Conservation (phyloP, 129 eudicot genomes). For the Heracleum sosnowskyi region DNA sequence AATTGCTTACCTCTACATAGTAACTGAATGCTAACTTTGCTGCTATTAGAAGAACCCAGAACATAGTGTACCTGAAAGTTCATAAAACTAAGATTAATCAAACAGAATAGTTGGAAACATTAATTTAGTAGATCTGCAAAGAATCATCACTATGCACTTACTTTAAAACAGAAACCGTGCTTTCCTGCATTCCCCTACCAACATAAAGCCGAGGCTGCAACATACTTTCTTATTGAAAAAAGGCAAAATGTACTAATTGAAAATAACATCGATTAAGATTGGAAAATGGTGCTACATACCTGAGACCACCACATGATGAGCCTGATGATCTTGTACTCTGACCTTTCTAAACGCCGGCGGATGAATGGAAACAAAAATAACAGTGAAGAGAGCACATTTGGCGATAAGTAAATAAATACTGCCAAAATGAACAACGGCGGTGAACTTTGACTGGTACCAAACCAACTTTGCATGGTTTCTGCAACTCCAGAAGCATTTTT, state of each 20-base stretch:
- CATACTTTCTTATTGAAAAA: constrained; percentile 8
- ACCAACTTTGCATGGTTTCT: constrained; percentile 73
- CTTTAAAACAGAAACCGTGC: constrained; percentile 68
- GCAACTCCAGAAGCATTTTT: constrained; percentile 64
- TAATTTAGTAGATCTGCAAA: constrained; percentile 4
- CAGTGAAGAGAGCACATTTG: constrained; percentile 75
- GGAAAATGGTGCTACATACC: constrained; percentile 29
- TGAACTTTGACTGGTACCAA: constrained; percentile 50
- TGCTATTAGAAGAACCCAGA: constrained; percentile 67
- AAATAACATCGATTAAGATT: neutral
- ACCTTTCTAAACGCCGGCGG: constrained; percentile 72
- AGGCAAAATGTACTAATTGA: neutral
- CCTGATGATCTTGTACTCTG: constrained; percentile 63
- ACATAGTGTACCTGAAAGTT: constrained; percentile 53
- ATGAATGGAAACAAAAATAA: constrained; percentile 73
- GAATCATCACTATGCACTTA: constrained; percentile 27
- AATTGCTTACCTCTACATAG: constrained; percentile 64
- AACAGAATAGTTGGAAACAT: neutral
- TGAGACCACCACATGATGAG: constrained; percentile 99
- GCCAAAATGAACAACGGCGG: constrained; percentile 78
- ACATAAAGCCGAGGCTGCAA: constrained; percentile 93
- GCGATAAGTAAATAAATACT: constrained; percentile 65
- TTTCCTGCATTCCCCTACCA: constrained; percentile 99
- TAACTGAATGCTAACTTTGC: constrained; percentile 86
- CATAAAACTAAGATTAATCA: constrained; percentile 1